Base-by-base conservation (phyloP, 2,329 filamentous ascomycete species). In the Epichloe uncinata region DNA sequence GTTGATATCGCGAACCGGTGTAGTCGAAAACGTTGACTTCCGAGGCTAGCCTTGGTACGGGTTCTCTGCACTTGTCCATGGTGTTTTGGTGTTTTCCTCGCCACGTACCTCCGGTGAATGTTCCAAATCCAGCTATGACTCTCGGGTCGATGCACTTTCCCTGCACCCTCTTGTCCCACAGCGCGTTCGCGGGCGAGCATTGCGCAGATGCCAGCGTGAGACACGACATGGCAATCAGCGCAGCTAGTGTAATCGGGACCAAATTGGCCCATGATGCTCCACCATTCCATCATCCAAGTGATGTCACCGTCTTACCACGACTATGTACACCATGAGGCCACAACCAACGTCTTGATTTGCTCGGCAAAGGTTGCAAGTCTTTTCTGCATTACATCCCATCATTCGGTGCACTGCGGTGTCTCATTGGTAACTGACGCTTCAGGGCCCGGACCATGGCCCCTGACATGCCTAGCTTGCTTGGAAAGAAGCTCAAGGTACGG, bases 201-300 rank as follows among this genome's bases (percentile, higher is more conserved):
- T 58, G 57, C 15, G 54, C 52, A 50, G 57, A 55, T 5, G 54
- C 56, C 46, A 57, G 37, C 8, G 52, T 49, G 2, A 53, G 55
- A 36, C 57, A 58, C 13, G 57, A 45, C 38, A 58, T 48, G 13
- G 51, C 54, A n/a, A 58, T 44, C 13, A 56, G 22, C 7, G 50
- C 50, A 2, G 57, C 49, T 3, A 58, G 51, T 3, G 26, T 45
- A 20, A 58, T 52, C 2, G 56, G 52, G n/a, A 58, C 52, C 6
- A 45, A 18, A 18, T 18, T 36, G 35, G 35, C 35, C 15, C 35
- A 26, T 26, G 35, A 36, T 36, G 11, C 35, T n/a, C 35, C 35
- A 36, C 35, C 35, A 7, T 36, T 36, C 16, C 16, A 16, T 36
- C 35, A 36, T 36, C 35, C 11, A 13, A 15, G 35, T 36, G 12